A percentile compares a stretch with the other conserved stretches of the same genome.
Conservation (phyloP, 352 stramenopile genomes). For the Halophytophthora batemanensis region DNA sequence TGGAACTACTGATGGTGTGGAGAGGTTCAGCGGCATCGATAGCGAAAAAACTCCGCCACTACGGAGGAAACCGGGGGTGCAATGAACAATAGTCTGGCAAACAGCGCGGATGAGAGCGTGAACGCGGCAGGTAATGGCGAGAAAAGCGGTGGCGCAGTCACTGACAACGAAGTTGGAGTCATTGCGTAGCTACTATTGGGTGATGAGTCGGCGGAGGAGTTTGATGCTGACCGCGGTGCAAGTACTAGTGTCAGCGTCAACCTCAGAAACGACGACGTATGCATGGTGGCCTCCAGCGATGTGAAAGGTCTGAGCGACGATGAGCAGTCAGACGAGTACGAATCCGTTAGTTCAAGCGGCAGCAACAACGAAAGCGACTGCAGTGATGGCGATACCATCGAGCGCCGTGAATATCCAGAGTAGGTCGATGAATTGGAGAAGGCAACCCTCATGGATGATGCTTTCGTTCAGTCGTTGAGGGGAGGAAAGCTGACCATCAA, state of each 20-base stretch:
- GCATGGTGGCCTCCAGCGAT: not conserved
- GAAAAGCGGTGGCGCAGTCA: too few relatives aligned
- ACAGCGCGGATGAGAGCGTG: too few relatives aligned
- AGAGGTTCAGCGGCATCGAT: too few relatives aligned
- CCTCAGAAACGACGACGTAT: not conserved
- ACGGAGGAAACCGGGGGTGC: too few relatives aligned
- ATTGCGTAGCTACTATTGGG: too few relatives aligned
- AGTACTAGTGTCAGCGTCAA: not conserved
- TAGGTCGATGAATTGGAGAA: not conserved
- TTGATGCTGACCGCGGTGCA: not conserved
- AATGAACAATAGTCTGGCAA: too few relatives aligned
- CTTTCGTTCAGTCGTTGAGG: conserved; percentile 1
- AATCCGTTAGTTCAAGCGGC: not conserved
- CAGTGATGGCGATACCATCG: not conserved
- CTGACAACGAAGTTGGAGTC: too few relatives aligned
- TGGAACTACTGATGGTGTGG: too few relatives aligned
- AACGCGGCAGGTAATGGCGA: too few relatives aligned
- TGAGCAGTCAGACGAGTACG: not conserved
- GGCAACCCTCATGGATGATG: not conserved
- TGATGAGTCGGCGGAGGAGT: too few relatives aligned
- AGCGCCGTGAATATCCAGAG: not conserved
- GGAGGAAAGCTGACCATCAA: not conserved
- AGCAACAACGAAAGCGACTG: not conserved
- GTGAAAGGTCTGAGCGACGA: not conserved
- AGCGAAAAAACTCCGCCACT: too few relatives aligned